Conservation (phyloP, 805 yeast species). For the Starmerella bacillaris region DNA sequence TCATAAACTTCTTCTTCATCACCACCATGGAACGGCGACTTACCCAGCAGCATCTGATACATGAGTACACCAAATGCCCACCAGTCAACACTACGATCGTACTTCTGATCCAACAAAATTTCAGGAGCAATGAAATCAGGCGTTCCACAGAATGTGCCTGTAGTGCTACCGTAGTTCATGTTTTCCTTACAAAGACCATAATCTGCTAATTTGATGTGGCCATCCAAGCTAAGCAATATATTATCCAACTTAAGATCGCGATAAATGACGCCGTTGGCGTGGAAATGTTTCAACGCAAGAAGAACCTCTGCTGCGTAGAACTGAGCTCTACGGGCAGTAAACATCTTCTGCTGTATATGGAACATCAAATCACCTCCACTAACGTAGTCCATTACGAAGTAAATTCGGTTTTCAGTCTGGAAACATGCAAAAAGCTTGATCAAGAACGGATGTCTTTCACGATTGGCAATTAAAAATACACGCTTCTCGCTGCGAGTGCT, state of each 20-base stretch:
- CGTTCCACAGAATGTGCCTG: slow-evolving; percentile 82
- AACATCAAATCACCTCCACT: slow-evolving; percentile 99
- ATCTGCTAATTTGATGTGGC: slow-evolving; percentile 93
- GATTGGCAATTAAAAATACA: slow-evolving; percentile 67
- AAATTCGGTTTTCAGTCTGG: slow-evolving; percentile 93
- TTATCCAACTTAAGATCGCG: slow-evolving; percentile 93
- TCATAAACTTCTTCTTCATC: slow-evolving; percentile 94
- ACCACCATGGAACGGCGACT: slow-evolving; percentile 94
- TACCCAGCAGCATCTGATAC: slow-evolving; percentile 90
- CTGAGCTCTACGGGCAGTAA: slow-evolving; percentile 81
- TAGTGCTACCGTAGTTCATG: slow-evolving; percentile 70
- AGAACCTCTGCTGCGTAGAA: slow-evolving; percentile 95
- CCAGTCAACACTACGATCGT: slow-evolving; percentile 94
- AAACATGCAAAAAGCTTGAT: slow-evolving; percentile 83
- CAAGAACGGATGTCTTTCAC: slow-evolving; percentile 81
- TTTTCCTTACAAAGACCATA: slow-evolving; percentile 93
- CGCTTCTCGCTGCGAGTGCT: slow-evolving; percentile 88
- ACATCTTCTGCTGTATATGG: slow-evolving; percentile 88
- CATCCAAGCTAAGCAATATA: slow-evolving; percentile 70
- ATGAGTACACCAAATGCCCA: slow-evolving; percentile 97
- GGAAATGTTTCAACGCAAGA: slow-evolving; percentile 78
- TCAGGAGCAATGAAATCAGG: slow-evolving; percentile 99
- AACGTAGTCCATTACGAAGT: slow-evolving; percentile 95
- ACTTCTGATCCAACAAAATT: slow-evolving; percentile 77
- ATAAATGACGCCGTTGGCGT: slow-evolving; percentile 87